These are phyloP conservation scores for Lentinula sp. DNA, from an alignment of 768 basidiomycete genomes.

Conservation along the genomic window DNA sequence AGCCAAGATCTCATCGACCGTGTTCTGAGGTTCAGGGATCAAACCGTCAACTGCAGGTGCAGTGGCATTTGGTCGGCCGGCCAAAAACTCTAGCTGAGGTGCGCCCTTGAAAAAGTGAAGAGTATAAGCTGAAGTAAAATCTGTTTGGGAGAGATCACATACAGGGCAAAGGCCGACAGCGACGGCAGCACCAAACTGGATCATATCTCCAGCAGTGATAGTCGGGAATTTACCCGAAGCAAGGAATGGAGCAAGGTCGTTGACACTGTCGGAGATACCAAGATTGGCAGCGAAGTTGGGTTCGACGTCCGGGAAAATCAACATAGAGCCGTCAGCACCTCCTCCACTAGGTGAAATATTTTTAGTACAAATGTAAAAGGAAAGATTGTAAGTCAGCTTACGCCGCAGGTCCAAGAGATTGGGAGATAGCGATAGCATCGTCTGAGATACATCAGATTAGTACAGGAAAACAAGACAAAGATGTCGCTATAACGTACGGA, in stretches of 20 bases:
- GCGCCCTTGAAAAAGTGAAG: conserved; percentile 13
- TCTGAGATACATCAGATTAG: conserved; percentile 11
- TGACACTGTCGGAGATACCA: conserved; percentile 13
- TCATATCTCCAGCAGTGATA: conserved; percentile 6
- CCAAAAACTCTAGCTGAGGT: conserved; percentile 29
- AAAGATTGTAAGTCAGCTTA: neutral
- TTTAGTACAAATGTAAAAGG: neutral
- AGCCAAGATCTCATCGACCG: conserved; percentile 18
- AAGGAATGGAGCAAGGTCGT: conserved; percentile 8
- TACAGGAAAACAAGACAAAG: conserved; percentile 8
- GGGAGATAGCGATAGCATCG: conserved; percentile 14
- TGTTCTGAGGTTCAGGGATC: conserved; percentile 30
- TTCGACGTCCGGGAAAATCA: conserved; percentile 19
- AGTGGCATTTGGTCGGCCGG: conserved; percentile 25
- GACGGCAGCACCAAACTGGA: conserved; percentile 29
- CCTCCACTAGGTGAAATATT: conserved; percentile 14
- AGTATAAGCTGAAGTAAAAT: neutral
- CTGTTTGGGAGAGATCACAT: conserved; percentile 1
- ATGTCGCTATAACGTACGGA: conserved; percentile 11
- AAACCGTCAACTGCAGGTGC: conserved; percentile 20
- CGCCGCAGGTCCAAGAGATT: neutral
- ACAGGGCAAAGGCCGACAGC: conserved; percentile 30
- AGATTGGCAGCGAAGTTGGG: conserved; percentile 11
- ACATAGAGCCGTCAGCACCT: conserved; percentile 25
- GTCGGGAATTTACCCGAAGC: neutral